Evolutionary conservation across 306 rosid species (phyloP).

Genomic region (Corylus americana): DNA sequence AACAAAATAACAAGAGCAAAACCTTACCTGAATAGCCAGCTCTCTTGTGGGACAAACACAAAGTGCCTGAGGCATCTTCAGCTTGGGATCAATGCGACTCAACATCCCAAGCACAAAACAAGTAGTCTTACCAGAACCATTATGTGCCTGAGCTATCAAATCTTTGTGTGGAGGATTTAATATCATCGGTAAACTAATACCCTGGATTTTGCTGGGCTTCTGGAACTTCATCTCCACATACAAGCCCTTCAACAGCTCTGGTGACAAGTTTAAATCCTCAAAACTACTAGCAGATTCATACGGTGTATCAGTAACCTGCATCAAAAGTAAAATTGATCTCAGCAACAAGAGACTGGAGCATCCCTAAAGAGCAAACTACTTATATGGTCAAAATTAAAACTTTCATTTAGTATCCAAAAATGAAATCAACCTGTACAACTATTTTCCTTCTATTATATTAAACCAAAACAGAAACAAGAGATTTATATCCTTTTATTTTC

Average conservation of each 20-base stretch:
- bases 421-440: too few relatives aligned
- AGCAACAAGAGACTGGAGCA: not conserved
- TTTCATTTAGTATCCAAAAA: too few relatives aligned
- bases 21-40: constrained; percentile 74
- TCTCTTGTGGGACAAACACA: constrained; percentile 94
- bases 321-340: constrained; percentile 8
- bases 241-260: constrained; percentile 74
- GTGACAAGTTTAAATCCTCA: constrained; percentile 63
- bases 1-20: not conserved
- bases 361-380: too few relatives aligned
- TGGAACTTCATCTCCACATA: constrained; percentile 84
- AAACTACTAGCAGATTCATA: constrained; percentile 79
- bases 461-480: too few relatives aligned
- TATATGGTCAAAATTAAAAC: too few relatives aligned
- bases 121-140: constrained; percentile 94
- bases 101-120: constrained; percentile 95
- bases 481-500: too few relatives aligned
- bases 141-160: constrained; percentile 91
- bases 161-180: constrained; percentile 71
- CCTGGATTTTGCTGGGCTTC: constrained; percentile 90
- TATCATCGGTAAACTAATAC: constrained; percentile 86
- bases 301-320: constrained; percentile 76
- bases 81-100: constrained; percentile 73
- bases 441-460: too few relatives aligned
- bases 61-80: constrained; percentile 80